phyloP scores from a whole-genome alignment of 495 filamentous ascomycete species.

The Hyaloscypha variabilis region DNA sequence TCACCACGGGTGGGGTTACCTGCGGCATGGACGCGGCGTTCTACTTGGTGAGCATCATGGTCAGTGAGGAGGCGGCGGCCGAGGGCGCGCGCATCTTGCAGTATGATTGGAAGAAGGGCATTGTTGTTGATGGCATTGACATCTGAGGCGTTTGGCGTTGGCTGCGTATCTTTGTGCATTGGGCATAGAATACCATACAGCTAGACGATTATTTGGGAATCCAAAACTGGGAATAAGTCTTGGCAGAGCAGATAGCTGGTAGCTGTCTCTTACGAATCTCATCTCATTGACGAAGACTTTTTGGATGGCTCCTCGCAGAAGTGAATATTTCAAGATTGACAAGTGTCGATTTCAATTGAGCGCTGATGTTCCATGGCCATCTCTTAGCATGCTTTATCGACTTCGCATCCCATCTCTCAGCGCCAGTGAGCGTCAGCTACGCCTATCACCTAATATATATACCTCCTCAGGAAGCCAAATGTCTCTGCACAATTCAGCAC shows the following conservation, averaged over 20 bases:
- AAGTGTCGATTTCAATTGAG: background rate
- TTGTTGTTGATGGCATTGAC: constrained; percentile 72
- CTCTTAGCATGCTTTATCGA: no score
- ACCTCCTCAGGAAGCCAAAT: no score
- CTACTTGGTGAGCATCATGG: constrained; percentile 76
- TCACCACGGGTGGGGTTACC: constrained; percentile 76
- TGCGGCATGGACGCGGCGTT: constrained; percentile 77
- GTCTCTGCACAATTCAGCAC: no score
- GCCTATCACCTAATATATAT: no score
- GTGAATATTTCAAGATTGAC: background rate
- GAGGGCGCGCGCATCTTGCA: constrained; percentile 71
- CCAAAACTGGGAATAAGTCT: background rate
- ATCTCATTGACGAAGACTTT: background rate
- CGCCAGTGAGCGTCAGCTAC: no score
- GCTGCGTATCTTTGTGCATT: constrained; percentile 14
- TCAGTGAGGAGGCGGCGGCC: constrained; percentile 65
- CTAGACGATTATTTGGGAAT: constrained; percentile 5
- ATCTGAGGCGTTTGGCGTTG: constrained; percentile 51
- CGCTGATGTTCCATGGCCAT: no score
- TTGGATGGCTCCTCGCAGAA: background rate
- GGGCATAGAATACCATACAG: constrained; percentile 26
- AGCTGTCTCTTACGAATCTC: constrained; percentile 8
- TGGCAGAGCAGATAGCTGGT: background rate
- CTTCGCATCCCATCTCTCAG: no score
- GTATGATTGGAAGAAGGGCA: constrained; percentile 71